Evolutionary conservation across 2,329 filamentous ascomycete species (phyloP).

Genomic region (Pseudofabraea citricarpa): DNA sequence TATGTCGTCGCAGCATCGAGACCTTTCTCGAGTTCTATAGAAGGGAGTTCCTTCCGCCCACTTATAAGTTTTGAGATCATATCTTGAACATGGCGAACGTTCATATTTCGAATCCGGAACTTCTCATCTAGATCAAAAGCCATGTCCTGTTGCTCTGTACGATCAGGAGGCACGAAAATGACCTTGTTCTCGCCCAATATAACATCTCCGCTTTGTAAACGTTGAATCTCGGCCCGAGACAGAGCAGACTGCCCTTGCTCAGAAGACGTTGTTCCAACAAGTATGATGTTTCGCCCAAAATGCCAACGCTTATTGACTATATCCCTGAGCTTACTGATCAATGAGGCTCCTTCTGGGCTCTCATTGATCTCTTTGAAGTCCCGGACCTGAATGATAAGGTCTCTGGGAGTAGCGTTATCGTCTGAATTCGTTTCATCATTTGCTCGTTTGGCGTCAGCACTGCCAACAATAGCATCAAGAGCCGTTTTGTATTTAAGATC

Average conservation of each 20-base stretch:
- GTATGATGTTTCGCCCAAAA: constrained; percentile 65
- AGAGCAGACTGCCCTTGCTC: constrained; percentile 39
- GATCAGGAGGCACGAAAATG: constrained; percentile 48
- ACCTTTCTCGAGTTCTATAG: constrained; percentile 21
- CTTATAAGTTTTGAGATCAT: constrained; percentile 43
- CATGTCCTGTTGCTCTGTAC: constrained; percentile 30
- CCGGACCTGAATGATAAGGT: constrained; percentile 71
- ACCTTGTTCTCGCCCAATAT: constrained; percentile 44
- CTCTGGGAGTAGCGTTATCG: constrained; percentile 17
- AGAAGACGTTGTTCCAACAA: constrained; percentile 72
- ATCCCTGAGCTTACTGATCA: constrained; percentile 66
- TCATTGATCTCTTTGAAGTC: constrained; percentile 76
- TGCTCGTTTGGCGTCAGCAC: constrained; percentile 33
- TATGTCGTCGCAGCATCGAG: constrained; percentile 18
- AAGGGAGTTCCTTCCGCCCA: constrained; percentile 12
- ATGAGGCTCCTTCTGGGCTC: constrained; percentile 61
- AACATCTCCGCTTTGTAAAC: constrained; percentile 36
- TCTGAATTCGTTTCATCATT: background rate
- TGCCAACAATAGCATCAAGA: constrained; percentile 50
- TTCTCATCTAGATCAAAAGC: constrained; percentile 43
- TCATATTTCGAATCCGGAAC: constrained; percentile 47
- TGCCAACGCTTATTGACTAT: constrained; percentile 69
- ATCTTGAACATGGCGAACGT: constrained; percentile 58
- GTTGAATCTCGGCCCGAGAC: constrained; percentile 33
- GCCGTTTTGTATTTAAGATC: constrained; percentile 55